Conservation (phyloP, 129 eudicot genomes). For the Silybum marianum region DNA sequence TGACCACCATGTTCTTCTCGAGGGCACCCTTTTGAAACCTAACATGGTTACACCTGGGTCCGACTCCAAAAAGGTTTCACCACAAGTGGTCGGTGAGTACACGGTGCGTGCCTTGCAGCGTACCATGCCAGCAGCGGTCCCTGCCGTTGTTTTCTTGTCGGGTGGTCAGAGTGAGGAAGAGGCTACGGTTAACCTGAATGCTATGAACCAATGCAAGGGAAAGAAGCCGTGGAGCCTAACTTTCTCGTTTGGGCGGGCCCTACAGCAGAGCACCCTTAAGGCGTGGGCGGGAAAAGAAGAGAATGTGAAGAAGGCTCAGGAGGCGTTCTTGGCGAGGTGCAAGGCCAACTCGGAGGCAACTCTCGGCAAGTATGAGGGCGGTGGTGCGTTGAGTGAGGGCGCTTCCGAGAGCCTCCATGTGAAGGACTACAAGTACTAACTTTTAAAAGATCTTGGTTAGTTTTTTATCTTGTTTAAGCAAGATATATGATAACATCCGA, state of each 20-base stretch:
- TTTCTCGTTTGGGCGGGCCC: conserved; percentile 89
- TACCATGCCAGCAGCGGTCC: conserved; percentile 90
- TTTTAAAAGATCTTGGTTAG: no score
- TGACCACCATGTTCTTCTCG: no score
- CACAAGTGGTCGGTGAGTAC: conserved; percentile 42
- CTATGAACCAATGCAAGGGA: conserved; percentile 81
- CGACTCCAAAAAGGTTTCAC: no score
- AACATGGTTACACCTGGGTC: no score
- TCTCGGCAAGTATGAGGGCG: conserved; percentile 70
- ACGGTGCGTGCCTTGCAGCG: conserved; percentile 84
- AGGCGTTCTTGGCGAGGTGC: conserved; percentile 68
- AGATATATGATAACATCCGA: no score
- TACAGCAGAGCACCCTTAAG: conserved; percentile 94
- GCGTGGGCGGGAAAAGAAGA: conserved; percentile 86
- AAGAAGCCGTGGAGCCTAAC: conserved; percentile 90
- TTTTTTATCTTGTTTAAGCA: no score
- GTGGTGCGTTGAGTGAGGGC: conserved; percentile 67
- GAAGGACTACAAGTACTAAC: conserved; percentile 88
- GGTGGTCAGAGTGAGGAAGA: conserved; percentile 98
- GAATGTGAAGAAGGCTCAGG: conserved; percentile 73
- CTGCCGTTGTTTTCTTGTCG: conserved; percentile 83
- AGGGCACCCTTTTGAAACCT: no score
- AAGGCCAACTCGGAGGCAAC: conserved; percentile 95
- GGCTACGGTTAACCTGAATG: conserved; percentile 81
- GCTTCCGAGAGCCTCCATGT: conserved; percentile 90